Base-by-base conservation (phyloP, 2,329 filamentous ascomycete genomes). In the Phaeosphaeria sp. region DNA sequence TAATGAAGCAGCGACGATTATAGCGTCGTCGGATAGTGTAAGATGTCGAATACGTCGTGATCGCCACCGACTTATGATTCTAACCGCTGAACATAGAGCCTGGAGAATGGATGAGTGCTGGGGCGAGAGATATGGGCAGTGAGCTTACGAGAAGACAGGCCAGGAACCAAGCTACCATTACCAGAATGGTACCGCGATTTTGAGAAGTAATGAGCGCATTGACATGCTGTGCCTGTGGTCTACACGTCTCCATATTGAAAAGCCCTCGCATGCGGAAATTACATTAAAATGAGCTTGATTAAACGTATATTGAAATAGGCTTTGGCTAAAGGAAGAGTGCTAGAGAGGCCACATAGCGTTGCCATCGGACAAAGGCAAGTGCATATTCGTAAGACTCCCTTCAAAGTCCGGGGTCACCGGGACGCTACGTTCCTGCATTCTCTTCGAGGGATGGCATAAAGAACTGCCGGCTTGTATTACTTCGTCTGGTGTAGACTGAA, bases 101-200 rank as follows among this genome's bases (percentile, higher is more conserved):
- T 71, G 50, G 1, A 50, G 13, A 2, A 9, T 30, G 15, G 33
- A 49, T 67, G 33, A 68, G 55, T 22, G 5, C 47, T 42, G 15
- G 15, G 20, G 39, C 43, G 30, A 17, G 17, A 41, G 39, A 7
- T 10, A n/a, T 11, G 17, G 42, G 9, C n/a, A 21, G 23, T 18
- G 6, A 20, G 56, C 54, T 49, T 60, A 71, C 69, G 33, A 72
- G 55, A 33, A 65, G 52, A 47, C 63, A 66, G n/a, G 60, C 63
- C 36, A 72, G 57, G 33, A 69, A 69, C 68, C 67, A 72, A 51
- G 63, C 60, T 36, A 59, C 63, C 56, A 71, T 71, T 49, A 68
- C 60, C 56, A 72, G 53, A 54, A 72, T 59, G 18, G 65, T 62
- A 2, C 67, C 68, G 55, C 63, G 67, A 46, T 67, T 65, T 50